Evolutionary conservation across 2,329 filamentous ascomycete genomes (phyloP), one percentile per base, ranked within the genome.

Genomic region (Penicillium griseofulvum): DNA sequence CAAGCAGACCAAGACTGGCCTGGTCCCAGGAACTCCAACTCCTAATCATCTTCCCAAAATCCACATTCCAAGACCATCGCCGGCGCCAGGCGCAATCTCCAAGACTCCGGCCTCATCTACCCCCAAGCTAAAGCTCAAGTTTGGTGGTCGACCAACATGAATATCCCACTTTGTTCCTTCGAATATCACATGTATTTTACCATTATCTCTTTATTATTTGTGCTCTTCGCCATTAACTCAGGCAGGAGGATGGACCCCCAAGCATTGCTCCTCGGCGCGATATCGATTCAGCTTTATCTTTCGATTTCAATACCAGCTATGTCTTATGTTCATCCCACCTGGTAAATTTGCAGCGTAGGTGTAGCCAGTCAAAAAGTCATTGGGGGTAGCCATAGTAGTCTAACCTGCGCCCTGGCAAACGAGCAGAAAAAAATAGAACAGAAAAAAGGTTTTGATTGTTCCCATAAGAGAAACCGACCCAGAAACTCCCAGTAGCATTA

Each of bases 91-190:
- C 49, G 48, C 68, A 29, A 56, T 65, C n/a, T 59, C 68, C n/a
- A 65, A 60, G 29, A 64, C 64, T 14, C 62, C 70, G 11, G 52
- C 61, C 46, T 52, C 68, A 26, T 62, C 68, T 22, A 69, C 72
- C 4, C 66, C 73, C 11, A 78, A 78, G 59, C 61, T 78, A 17
- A 78, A 77, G 62, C 60, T 76, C 49, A 76, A 74, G 52, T 64
- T 76, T 48, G 70, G 68, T 49, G 63, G 67, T 42, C 67, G 69
- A 57, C 59, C 63, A 39, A 70, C 72, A 65, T 72, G 63, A 61
- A 31, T 34, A 42, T 38, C 45, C 38, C 24, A 56, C 54, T 22
- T 39, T 53, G 43, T 46, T 52, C n/a, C 41, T 52, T 53, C 39
- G 17, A 48, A 31, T 48, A 39, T 54, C 36, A 41, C 62, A 54